Percentiles rank a stretch among this genome's conserved stretches.
Conservation (phyloP, 305 asterid species). For the Solanum hybrid region DNA sequence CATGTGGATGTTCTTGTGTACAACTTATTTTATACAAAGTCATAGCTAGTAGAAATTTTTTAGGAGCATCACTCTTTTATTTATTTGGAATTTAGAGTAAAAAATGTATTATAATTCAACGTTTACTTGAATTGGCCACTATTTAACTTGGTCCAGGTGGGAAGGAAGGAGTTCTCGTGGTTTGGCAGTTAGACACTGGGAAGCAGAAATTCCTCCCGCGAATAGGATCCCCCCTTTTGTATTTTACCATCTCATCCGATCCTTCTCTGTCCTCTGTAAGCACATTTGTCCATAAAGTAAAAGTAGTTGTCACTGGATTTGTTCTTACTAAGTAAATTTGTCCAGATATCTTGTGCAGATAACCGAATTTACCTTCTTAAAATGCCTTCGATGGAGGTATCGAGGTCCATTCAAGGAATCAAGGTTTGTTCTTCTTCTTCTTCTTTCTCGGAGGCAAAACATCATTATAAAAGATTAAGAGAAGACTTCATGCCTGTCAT, state of each 20-base stretch:
- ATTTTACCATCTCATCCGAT: constrained; percentile 66
- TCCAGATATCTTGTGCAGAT: constrained; percentile 94
- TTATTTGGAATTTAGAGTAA: background rate
- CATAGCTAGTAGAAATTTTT: background rate
- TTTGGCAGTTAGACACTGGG: constrained; percentile 92
- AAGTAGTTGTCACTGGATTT: constrained; percentile 1
- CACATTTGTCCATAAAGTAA: background rate
- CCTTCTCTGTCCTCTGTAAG: constrained; percentile 77
- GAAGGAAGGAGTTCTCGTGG: constrained; percentile 88
- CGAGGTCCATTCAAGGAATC: constrained; percentile 77
- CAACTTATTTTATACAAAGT: background rate
- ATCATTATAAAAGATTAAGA: background rate
- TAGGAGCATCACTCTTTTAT: background rate
- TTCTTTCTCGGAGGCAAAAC: background rate
- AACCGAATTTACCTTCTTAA: constrained; percentile 63
- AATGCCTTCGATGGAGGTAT: constrained; percentile 74
- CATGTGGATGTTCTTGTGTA: background rate
- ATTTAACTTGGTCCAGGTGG: constrained; percentile 49
- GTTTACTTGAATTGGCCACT: background rate
- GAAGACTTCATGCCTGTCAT: background rate
- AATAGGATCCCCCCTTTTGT: constrained; percentile 72
- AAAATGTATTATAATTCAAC: background rate
- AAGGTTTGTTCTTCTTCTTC: constrained; percentile 36
- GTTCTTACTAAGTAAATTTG: constrained; percentile 25
- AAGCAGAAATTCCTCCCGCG: constrained; percentile 80